Evolutionary conservation across 2,329 filamentous ascomycete species (phyloP).

Genomic region (Penicillium sp.): DNA sequence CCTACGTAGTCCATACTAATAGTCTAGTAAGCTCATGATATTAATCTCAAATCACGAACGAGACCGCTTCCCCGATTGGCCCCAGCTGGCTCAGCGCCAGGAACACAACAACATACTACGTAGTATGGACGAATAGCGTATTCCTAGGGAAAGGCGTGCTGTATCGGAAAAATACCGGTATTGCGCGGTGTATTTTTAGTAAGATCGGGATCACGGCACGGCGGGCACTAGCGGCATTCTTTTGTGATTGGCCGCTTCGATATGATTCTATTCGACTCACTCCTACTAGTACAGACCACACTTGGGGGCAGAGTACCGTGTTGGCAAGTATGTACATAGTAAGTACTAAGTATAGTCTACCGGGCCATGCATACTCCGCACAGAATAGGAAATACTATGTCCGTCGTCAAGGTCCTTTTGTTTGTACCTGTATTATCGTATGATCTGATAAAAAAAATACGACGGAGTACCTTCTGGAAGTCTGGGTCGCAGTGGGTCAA

Average conservation of each 20-base stretch:
- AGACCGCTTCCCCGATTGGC: neutral
- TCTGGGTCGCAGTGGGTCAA: neutral
- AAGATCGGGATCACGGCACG: neutral
- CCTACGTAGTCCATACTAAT: neutral
- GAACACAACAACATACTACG: neutral
- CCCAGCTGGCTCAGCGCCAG: neutral
- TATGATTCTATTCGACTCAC: neutral
- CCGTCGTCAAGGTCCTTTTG: neutral
- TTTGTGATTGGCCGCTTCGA: neutral
- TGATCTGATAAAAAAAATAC: too few relatives aligned
- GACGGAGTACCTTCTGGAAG: neutral
- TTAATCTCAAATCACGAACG: too few relatives aligned
- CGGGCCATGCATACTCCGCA: too few relatives aligned
- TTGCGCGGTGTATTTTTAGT: neutral
- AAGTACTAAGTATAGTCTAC: too few relatives aligned
- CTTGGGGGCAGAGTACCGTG: too few relatives aligned
- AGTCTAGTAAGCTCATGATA: neutral
- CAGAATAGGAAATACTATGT: too few relatives aligned
- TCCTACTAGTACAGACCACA: too few relatives aligned
- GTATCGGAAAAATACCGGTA: too few relatives aligned
- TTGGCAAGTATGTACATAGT: too few relatives aligned
- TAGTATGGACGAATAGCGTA: neutral
- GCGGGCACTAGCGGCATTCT: neutral
- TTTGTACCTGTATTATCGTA: too few relatives aligned
- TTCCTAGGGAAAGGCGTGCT: too few relatives aligned